Percentiles rank a stretch among this genome's conserved stretches.
phyloP scores from a whole-genome alignment of 371 early-diverging fungal genomes.

The Edhazardia aedis region DNA sequence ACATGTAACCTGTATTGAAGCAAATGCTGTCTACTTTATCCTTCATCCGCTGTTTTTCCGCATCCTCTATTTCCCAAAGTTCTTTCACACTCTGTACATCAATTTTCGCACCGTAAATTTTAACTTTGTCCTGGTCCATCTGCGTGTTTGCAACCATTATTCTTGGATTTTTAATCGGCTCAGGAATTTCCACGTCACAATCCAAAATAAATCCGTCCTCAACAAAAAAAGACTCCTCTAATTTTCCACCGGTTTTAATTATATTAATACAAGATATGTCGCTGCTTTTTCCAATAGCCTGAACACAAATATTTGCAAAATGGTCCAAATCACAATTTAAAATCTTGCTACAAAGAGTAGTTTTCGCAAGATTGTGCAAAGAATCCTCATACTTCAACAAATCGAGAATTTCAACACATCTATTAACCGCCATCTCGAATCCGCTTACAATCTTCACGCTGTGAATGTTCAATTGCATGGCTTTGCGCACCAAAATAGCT shows the following conservation, averaged over 20 bases:
- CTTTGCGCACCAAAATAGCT: constrained; percentile 75
- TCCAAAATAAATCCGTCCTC: constrained; percentile 90
- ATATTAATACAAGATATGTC: constrained; percentile 91
- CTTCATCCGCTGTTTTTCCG: constrained; percentile 91
- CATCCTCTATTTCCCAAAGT: constrained; percentile 86
- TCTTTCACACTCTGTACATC: constrained; percentile 81
- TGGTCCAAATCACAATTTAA: constrained; percentile 78
- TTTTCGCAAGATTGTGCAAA: constrained; percentile 55
- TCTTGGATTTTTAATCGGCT: constrained; percentile 77
- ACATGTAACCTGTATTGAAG: background rate
- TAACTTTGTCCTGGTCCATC: constrained; percentile 98
- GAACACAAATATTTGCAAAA: constrained; percentile 80
- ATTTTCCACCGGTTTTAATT: constrained; percentile 85
- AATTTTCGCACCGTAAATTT: constrained; percentile 90
- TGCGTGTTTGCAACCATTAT: constrained; percentile 91
- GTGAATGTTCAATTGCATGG: constrained; percentile 83
- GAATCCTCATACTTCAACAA: background rate
- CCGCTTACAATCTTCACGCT: constrained; percentile 92
- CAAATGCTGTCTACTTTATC: constrained; percentile 87
- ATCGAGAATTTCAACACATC: constrained; percentile 83
- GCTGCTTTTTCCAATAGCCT: constrained; percentile 68
- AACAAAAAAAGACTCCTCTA: constrained; percentile 78
- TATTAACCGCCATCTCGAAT: constrained; percentile 83
- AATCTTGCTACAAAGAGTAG: constrained; percentile 88
- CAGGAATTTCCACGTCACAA: constrained; percentile 85